phyloP scores from a whole-genome alignment of 768 basidiomycete species.

The Amanita rubescens region DNA sequence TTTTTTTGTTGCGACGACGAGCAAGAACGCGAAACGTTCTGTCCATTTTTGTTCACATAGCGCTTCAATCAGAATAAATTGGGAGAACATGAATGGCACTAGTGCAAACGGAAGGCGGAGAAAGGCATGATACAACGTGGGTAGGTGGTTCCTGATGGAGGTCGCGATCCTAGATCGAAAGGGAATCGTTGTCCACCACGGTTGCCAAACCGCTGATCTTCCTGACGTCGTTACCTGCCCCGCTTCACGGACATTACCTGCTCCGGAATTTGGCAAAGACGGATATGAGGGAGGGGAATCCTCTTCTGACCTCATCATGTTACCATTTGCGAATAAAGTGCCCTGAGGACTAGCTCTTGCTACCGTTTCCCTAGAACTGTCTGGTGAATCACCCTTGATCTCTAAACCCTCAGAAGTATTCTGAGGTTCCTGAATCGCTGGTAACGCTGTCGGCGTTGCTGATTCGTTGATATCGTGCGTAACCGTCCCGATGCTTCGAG shows the following conservation, averaged over 20 bases:
- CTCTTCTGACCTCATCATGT: no score
- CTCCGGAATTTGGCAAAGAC: neutral
- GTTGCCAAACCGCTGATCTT: neutral
- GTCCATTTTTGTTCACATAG: slow-evolving; percentile 85
- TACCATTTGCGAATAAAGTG: no score
- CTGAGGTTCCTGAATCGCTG: no score
- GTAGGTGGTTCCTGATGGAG: slow-evolving; percentile 23
- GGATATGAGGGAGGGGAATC: no score
- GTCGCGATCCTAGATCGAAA: neutral
- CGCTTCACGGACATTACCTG: no score
- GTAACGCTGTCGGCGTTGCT: no score
- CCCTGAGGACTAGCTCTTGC: no score
- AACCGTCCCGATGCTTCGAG: neutral
- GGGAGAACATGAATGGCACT: slow-evolving; percentile 87
- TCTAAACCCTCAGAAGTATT: no score
- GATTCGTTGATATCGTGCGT: no score
- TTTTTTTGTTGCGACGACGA: slow-evolving; percentile 34
- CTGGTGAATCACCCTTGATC: no score
- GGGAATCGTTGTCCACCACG: neutral
- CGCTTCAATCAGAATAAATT: slow-evolving; percentile 90
- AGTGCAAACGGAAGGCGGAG: slow-evolving; percentile 73
- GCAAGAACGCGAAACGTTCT: slow-evolving; percentile 68
- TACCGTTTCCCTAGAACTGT: no score
- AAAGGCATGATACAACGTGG: slow-evolving; percentile 60
- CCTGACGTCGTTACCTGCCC: no score